Base-by-base conservation (phyloP, 805 yeast species). In the Yamadazyma nakazawae region DNA sequence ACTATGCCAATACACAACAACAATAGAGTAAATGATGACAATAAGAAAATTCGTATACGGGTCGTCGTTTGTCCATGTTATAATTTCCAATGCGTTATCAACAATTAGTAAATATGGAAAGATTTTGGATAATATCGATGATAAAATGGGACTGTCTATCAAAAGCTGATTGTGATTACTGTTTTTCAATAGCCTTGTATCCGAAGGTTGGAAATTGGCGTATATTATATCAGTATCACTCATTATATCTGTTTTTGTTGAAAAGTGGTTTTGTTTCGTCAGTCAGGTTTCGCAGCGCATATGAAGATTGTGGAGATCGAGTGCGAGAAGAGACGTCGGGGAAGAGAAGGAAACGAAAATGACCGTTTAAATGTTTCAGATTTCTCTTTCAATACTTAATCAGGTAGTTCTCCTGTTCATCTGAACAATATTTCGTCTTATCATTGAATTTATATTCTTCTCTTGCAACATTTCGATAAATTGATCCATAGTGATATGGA, bases 1-100 rank as follows among this genome's bases (percentile, higher is more conserved):
- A 9, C 56, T 34, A 4, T 60, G 47, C 83, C 83, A 78, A 51
- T 76, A 69, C 54, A 68, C 52, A 12, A 77, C 70, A 1, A 70
- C 26, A 28, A 67, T 60, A 11, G 74, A 63, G 51, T 71, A 74
- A 0, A 57, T 49, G 4, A 70, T 69, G 28, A 76, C 62, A 1
- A 70, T 32, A 6, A 78, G 55, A 46, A 76, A 69, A 53, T 78
- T 79, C 49, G 65, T 65, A 52, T 74, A 76, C 9, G 74, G 71
- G 45, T 76, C 78, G 4, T 68, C 74, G 48, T 77, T 76, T 1
- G 84, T 78, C 84, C 84, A 79, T 1, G 83, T 78, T 17, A 78
- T 49, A 12, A 75, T 58, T 34, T 75, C 75, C 14, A 79, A 57
- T 6, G 70, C 46, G 36, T 67, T 61, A 55, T 79, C 82, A 5